phyloP scores from a whole-genome alignment of 108 stramenopile genomes.

The Fragilaria crotonensis region DNA sequence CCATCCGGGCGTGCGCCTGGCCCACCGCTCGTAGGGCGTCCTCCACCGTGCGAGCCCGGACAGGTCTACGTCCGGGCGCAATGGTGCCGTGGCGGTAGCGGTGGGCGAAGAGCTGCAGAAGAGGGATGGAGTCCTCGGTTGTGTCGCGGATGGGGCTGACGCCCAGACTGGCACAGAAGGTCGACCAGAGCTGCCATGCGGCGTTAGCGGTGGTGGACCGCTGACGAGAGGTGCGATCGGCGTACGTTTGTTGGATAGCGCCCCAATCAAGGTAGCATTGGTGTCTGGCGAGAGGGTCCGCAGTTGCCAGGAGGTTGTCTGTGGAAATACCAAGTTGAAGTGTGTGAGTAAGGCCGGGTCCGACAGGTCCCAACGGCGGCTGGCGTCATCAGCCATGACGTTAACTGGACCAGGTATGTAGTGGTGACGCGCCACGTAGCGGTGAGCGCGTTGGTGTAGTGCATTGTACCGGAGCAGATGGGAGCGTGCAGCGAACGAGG shows the following conservation, averaged over 20 bases:
- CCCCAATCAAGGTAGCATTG: conserved; percentile 9
- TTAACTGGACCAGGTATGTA: no score
- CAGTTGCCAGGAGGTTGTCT: conserved; percentile 16
- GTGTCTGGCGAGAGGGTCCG: background rate
- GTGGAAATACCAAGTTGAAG: conserved; percentile 16
- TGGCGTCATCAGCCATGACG: conserved; percentile 17
- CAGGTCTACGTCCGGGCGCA: conserved; percentile 14
- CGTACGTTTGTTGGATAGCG: conserved; percentile 8
- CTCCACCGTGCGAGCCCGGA: conserved; percentile 21
- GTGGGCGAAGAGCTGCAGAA: no score
- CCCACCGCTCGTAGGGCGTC: no score
- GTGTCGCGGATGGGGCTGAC: conserved; percentile 21
- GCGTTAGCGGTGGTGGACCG: background rate
- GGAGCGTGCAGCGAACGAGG: conserved; percentile 17
- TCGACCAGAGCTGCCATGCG: conserved; percentile 12
- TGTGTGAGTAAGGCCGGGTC: no score
- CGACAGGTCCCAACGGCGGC: conserved; percentile 13
- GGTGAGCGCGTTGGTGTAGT: conserved; percentile 24
- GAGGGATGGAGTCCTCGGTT: conserved; percentile 25
- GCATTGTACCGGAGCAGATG: conserved; percentile 31
- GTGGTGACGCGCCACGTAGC: conserved; percentile 21
- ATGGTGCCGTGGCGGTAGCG: conserved; percentile 14
- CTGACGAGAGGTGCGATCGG: background rate
- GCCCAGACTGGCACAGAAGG: conserved; percentile 3
- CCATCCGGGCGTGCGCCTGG: conserved; percentile 12